A percentile compares a stretch with the other conserved stretches of the same genome.
These are phyloP conservation scores for Filobasidium floriforme DNA, from an alignment of 768 basidiomycete species.

Conservation along the genomic window DNA sequence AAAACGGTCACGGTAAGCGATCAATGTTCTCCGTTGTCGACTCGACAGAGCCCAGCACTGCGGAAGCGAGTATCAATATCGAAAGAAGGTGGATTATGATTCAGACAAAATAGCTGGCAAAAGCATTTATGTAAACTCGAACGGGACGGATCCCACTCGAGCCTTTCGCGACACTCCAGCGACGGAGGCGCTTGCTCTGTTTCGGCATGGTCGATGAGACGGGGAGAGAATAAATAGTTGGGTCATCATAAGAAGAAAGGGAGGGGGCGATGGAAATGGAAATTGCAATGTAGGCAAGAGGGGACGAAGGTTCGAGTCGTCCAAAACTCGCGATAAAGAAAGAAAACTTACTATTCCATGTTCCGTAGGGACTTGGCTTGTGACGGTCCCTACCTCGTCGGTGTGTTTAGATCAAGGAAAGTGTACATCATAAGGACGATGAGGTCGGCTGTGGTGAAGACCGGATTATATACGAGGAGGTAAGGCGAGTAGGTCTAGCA, in stretches of 20 bases:
- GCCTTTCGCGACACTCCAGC: constrained; percentile 40
- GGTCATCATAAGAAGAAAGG: constrained; percentile 40
- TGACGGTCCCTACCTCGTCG: too few relatives aligned
- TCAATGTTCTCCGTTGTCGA: neutral
- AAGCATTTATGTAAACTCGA: constrained; percentile 40
- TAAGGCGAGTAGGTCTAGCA: too few relatives aligned
- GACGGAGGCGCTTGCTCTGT: constrained; percentile 43
- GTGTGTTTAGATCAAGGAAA: too few relatives aligned
- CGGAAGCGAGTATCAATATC: neutral
- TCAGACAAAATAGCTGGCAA: constrained; percentile 48
- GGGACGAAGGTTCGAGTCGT: neutral
- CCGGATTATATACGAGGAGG: too few relatives aligned
- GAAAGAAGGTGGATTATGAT: constrained; percentile 16
- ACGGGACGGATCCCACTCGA: constrained; percentile 8
- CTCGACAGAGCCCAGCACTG: neutral
- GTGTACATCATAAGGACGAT: too few relatives aligned
- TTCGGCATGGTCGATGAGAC: constrained; percentile 48
- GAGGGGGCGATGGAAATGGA: constrained; percentile 10
- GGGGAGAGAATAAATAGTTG: constrained; percentile 45
- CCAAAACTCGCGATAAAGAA: neutral
- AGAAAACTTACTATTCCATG: neutral
- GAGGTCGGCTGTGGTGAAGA: too few relatives aligned
- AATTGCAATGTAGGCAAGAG: neutral
- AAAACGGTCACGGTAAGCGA: neutral
- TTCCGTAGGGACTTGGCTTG: too few relatives aligned